Evolutionary conservation across 371 early-diverging fungal genomes (phyloP).

Genomic region (Mucor lusitanicus): DNA sequence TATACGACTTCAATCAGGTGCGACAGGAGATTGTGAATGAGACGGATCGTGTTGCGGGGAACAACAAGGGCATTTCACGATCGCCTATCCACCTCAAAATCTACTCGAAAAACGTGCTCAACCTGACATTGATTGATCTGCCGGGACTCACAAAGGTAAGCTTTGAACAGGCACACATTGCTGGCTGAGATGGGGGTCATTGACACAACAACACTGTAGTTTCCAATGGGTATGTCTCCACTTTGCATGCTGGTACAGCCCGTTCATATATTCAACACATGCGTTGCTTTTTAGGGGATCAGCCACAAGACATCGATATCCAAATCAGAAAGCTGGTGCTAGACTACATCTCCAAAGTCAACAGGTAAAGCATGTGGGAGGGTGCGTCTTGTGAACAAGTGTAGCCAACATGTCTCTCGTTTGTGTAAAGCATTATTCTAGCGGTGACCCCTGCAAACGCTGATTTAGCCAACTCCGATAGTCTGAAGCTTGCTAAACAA

Average conservation of each 20-base stretch:
- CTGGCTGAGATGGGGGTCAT: background rate
- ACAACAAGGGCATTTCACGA: constrained; percentile 83
- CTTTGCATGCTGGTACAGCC: background rate
- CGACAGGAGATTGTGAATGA: constrained; percentile 87
- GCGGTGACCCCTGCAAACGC: constrained; percentile 92
- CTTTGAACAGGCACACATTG: too few species aligned
- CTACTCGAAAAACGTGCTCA: constrained; percentile 80
- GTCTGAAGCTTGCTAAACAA: constrained; percentile 87
- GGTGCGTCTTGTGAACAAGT: background rate
- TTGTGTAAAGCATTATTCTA: constrained; percentile 80
- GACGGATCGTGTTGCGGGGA: constrained; percentile 84
- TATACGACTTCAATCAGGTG: constrained; percentile 80
- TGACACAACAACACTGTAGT: background rate
- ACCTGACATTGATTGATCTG: constrained; percentile 90
- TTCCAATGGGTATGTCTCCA: constrained; percentile 45
- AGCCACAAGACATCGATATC: constrained; percentile 87
- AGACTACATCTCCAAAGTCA: constrained; percentile 86
- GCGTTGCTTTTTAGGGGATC: constrained; percentile 62
- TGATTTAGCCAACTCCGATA: constrained; percentile 94
- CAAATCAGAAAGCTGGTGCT: constrained; percentile 82
- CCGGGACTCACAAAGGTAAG: constrained; percentile 91
- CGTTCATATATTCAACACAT: background rate
- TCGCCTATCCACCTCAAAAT: constrained; percentile 90
- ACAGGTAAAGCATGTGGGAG: constrained; percentile 57
- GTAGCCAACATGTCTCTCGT: background rate